Conservation (phyloP, 1,139 yeast genomes). For the Geotrichum europaeum region DNA sequence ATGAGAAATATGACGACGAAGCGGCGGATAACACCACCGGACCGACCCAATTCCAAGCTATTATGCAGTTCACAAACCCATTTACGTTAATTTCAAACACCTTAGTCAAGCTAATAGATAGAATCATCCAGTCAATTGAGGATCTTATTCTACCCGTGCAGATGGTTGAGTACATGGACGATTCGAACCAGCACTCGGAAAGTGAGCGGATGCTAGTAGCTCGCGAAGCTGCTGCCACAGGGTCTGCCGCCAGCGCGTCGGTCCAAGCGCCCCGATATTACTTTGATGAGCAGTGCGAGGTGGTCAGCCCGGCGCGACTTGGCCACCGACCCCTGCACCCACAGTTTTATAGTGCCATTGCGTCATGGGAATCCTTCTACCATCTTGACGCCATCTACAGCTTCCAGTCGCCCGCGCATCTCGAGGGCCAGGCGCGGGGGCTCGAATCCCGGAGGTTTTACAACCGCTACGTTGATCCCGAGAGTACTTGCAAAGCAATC, state of each 20-base stretch:
- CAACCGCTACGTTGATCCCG: constrained; percentile 11
- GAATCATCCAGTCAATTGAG: not conserved
- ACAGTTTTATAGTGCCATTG: constrained; percentile 25
- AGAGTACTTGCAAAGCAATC: constrained; percentile 2
- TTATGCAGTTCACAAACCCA: not conserved
- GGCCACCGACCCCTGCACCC: not conserved
- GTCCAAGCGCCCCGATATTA: constrained; percentile 3
- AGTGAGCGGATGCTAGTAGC: not conserved
- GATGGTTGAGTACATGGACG: constrained; percentile 2
- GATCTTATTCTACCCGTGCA: not conserved
- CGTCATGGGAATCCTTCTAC: constrained; percentile 36
- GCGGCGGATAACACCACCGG: too few relatives aligned
- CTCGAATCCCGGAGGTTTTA: constrained; percentile 5
- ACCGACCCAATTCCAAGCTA: not conserved
- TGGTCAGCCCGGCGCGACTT: not conserved
- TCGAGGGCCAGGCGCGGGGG: constrained; percentile 5
- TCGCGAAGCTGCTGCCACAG: not conserved
- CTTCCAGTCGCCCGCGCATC: constrained; percentile 26
- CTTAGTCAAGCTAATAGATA: not conserved
- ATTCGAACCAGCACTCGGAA: not conserved
- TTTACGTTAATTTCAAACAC: not conserved
- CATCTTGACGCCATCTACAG: constrained; percentile 28
- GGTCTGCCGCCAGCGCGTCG: not conserved
- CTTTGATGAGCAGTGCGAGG: constrained; percentile 14
- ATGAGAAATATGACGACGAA: not conserved